A percentile compares a stretch with the other conserved stretches of the same genome.
Evolutionary conservation across 768 basidiomycete species (phyloP).

Genomic region (Serpula lacrymans): DNA sequence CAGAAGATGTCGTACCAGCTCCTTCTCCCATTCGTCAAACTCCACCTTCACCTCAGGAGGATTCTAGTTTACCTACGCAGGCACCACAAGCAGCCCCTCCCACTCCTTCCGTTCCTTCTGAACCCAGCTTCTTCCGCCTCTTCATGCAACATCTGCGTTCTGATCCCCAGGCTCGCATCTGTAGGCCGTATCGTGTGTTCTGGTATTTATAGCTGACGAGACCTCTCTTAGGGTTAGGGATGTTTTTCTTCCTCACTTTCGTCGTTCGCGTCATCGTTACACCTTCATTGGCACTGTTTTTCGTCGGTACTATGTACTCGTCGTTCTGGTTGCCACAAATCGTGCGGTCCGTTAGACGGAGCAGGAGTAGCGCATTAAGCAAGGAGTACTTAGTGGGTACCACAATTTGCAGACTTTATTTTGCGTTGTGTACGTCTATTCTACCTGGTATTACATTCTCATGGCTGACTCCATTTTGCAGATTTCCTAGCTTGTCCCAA

Average conservation of each 20-base stretch:
- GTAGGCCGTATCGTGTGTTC: slow-evolving; percentile 39
- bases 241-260: slow-evolving; percentile 67
- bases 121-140: slow-evolving; percentile 47
- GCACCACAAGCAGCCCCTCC: slow-evolving; percentile 16
- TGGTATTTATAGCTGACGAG: slow-evolving; percentile 7
- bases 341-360: slow-evolving; percentile 66
- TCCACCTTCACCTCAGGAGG: slow-evolving; percentile 19
- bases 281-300: slow-evolving; percentile 59
- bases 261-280: slow-evolving; percentile 73
- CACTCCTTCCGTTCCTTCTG: slow-evolving; percentile 13
- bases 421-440: slow-evolving; percentile 65
- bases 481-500: slow-evolving; percentile 82
- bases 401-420: slow-evolving; percentile 64
- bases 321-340: slow-evolving; percentile 88
- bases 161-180: slow-evolving; percentile 70
- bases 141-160: slow-evolving; percentile 57
- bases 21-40: slow-evolving; percentile 27
- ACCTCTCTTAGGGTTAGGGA: slow-evolving; percentile 50
- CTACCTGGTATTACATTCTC: background rate
- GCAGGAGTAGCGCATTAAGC: slow-evolving; percentile 64
- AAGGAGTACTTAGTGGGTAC: slow-evolving; percentile 76
- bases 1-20: slow-evolving; percentile 53
- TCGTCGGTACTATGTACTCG: slow-evolving; percentile 69
- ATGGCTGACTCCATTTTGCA: slow-evolving; percentile 27
- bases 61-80: slow-evolving; percentile 8